Percentiles rank a stretch among this genome's conserved stretches.
Conservation (phyloP, 768 basidiomycete genomes). For the Pisolithus orientalis region DNA sequence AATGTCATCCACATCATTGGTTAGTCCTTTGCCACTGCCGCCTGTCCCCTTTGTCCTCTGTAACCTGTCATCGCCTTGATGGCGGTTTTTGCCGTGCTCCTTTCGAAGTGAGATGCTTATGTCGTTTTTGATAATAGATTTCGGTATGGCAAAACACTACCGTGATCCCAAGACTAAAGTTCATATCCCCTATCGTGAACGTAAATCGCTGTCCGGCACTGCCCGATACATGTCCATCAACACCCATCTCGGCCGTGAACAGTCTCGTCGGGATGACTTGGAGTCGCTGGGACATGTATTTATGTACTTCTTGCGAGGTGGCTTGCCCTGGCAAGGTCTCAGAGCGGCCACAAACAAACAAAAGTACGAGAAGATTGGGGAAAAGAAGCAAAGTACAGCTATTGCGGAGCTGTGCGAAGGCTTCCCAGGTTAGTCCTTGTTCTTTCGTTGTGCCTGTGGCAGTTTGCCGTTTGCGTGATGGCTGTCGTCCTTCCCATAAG, state of each 20-base stretch:
- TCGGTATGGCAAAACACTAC: slow-evolving; percentile 99
- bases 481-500: background rate
- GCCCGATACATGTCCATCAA: slow-evolving; percentile 99
- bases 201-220: slow-evolving; percentile 93
- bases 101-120: slow-evolving; percentile 5
- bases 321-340: slow-evolving; percentile 96
- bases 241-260: slow-evolving; percentile 93
- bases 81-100: slow-evolving; percentile 1
- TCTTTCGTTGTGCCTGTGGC: background rate
- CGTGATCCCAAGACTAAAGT: slow-evolving; percentile 96
- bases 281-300: slow-evolving; percentile 98
- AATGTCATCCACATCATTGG: slow-evolving; percentile 86
- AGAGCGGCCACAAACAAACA: slow-evolving; percentile 99
- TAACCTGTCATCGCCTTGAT: background rate
- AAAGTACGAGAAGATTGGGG: slow-evolving; percentile 99
- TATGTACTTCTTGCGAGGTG: slow-evolving; percentile 97
- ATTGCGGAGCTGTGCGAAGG: slow-evolving; percentile 94
- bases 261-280: slow-evolving; percentile 90
- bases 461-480: background rate
- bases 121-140: slow-evolving; percentile 48
- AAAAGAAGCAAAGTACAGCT: slow-evolving; percentile 93
- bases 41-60: background rate
- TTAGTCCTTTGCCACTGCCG: slow-evolving; percentile 31
- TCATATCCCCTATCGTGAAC: slow-evolving; percentile 98
- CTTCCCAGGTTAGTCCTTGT: slow-evolving; percentile 64